Evolutionary conservation across 495 filamentous ascomycete genomes (phyloP), one percentile per base, ranked within the genome.

Genomic region (Penicillium steckii): DNA sequence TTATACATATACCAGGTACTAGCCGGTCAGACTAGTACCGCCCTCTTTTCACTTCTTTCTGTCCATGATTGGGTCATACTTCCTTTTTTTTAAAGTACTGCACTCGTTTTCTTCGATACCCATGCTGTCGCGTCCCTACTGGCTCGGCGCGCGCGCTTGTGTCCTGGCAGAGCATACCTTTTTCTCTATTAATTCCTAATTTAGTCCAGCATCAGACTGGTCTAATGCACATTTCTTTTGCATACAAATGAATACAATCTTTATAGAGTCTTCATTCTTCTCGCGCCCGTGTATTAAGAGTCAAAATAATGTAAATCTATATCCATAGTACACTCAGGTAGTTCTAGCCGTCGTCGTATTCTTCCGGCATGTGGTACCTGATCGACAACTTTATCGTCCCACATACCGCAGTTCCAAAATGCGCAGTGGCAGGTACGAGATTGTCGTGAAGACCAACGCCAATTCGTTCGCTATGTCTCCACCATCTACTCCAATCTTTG

Each of bases 391-490:
- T 51, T 53, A 66, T 7, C 61, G 59, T 19, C 68, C 67, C 24
- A 64, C 53, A 40, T 64, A 66, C 51, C 62, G 59, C 27, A 65
- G 29, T 53, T 72, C 64, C 41, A 69, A 40, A 22, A 8, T 59
- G 15, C 65, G 47, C 13, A 58, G 21, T 3, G 61, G 65, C 3
- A 62, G 23, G 29, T 56, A 66, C 10, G 60, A 53, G 5, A 65
- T 25, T 1, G 54, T 40, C 0, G 57, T 67, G 25, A 68, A 62
- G 3, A 65, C 62, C 30, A 63, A 35, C 4, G 60, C 59, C 44
- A 70, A 45, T 43, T 68, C 49, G 26, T 66, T 68, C 17, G 65
- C 65, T 44, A 70, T 59, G 44, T 69, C 66, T 15, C 61, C 61
- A 1, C 60, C 63, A 24, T 59, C 50, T 3, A 25, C 38, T 3